Base-by-base conservation (phyloP, 2,329 filamentous ascomycete genomes). In the Tolypocladium endophyticum region DNA sequence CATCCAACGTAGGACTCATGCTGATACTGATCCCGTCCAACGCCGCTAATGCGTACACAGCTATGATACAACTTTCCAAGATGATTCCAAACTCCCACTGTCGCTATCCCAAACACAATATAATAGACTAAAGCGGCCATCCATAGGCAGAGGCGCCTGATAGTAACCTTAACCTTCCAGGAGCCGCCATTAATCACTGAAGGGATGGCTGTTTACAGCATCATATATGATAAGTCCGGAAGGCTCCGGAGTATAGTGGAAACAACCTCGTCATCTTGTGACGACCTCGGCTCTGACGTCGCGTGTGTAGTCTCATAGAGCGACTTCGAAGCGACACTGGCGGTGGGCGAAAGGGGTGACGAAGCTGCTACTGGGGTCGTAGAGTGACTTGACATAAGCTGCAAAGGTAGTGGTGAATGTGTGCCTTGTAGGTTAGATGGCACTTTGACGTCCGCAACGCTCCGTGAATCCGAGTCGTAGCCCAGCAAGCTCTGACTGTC, bases 141-240 rank as follows among this genome's bases (percentile, higher is more conserved):
- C 28, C 18, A 1, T 4, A 11, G 11, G 2, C 28, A 35, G n/a
- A 35, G 9, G 7, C 18, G 8, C 36, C 47, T 20, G 18, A 3
- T 4, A 33, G 2, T 4, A 4, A 8, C 23, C 14, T 35, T n/a
- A n/a, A n/a, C n/a, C n/a, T n/a, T n/a, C n/a, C n/a, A n/a, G n/a
- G n/a, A n/a, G n/a, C n/a, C n/a, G n/a, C n/a, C n/a, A 2, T 33
- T 4, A 23, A 23, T 23, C 5, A 20, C 50, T 16, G 4, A 33
- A 54, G 18, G 7, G 36, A 33, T 6, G 30, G 20, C 28, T 33
- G 28, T 11, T 54, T 61, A 79, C 64, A 70, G 70, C 62, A 79
- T 64, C 77, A 79, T 79, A 59, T 79, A 79, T 25, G 77, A 76
- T 45, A 79, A 65, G 65, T 79, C 74, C 3, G 77, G 77, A 25